Conservation (phyloP, 768 basidiomycete genomes). For the Suillus tomentosus region DNA sequence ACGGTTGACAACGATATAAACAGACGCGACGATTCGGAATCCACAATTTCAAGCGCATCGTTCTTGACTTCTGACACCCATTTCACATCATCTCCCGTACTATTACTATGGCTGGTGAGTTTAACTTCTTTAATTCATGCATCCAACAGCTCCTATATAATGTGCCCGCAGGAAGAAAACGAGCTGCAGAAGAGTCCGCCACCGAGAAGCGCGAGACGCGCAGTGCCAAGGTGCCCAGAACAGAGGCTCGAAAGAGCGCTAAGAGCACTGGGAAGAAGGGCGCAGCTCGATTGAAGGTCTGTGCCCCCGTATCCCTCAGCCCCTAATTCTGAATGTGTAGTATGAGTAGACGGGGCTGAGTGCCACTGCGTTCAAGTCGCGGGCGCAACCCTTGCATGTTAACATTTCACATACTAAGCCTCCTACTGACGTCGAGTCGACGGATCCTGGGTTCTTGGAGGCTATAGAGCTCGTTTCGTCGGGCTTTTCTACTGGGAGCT, state of each 20-base stretch:
- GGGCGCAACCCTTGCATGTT: constrained; percentile 69
- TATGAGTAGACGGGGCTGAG: constrained; percentile 45
- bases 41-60: background rate
- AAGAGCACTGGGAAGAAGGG: constrained; percentile 40
- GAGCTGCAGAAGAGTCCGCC: constrained; percentile 41
- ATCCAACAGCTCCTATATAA: constrained; percentile 12
- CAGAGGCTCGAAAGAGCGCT: constrained; percentile 33
- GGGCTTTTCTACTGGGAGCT: constrained; percentile 73
- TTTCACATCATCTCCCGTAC: constrained; percentile 1
- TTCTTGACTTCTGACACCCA: constrained; percentile 13
- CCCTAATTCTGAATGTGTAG: constrained; percentile 8
- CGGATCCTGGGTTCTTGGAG: constrained; percentile 65
- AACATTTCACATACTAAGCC: constrained; percentile 69
- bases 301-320: constrained; percentile 13
- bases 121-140: constrained; percentile 14
- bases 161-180: constrained; percentile 42
- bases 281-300: constrained; percentile 49
- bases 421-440: constrained; percentile 34
- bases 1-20: constrained; percentile 21
- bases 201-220: constrained; percentile 41
- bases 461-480: constrained; percentile 56
- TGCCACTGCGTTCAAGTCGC: constrained; percentile 56
- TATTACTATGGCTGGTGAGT: constrained; percentile 33
- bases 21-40: constrained; percentile 7
- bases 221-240: constrained; percentile 55